A percentile compares a stretch with the other conserved stretches of the same genome.
Conservation (phyloP, 495 filamentous ascomycete genomes). For the Staphylotrichum tortipilum region DNA sequence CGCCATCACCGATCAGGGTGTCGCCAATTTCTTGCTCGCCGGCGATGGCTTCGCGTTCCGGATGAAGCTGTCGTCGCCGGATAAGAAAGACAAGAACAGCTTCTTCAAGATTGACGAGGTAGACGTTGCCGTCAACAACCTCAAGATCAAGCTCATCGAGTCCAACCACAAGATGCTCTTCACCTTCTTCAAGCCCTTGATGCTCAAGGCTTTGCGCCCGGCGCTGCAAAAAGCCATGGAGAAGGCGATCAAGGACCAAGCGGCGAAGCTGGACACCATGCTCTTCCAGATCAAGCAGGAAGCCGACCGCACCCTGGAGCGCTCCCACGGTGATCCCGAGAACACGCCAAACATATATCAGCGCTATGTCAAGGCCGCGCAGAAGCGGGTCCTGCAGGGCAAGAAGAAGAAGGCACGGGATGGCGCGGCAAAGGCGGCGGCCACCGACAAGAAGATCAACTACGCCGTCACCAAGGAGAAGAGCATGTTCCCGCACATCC, state of each 20-base stretch:
- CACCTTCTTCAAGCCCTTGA: constrained; percentile 74
- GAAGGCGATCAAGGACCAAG: constrained; percentile 74
- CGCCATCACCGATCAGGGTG: constrained; percentile 74
- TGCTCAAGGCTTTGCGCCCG: constrained; percentile 76
- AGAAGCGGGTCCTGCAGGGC: constrained; percentile 62
- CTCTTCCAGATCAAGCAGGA: constrained; percentile 72
- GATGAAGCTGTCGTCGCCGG: constrained; percentile 74
- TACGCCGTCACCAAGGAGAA: constrained; percentile 82
- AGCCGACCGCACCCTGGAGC: constrained; percentile 60
- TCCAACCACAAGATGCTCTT: constrained; percentile 93
- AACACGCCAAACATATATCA: constrained; percentile 77
- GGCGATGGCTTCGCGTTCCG: constrained; percentile 88
- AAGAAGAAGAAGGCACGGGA: constrained; percentile 64
- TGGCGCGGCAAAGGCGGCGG: too few species aligned
- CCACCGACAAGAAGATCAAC: constrained; percentile 78
- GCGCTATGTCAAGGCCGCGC: constrained; percentile 68
- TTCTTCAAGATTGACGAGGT: constrained; percentile 95
- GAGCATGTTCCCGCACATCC: constrained; percentile 81
- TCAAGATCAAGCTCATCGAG: constrained; percentile 85
- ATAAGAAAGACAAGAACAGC: constrained; percentile 63
- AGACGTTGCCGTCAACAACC: constrained; percentile 70
- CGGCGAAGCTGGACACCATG: constrained; percentile 60
- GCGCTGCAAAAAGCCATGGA: constrained; percentile 79
- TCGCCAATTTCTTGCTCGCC: constrained; percentile 84
- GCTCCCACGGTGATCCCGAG: constrained; percentile 62